Evolutionary conservation across 208 protist species (phyloP).

Genomic region (Acanthamoeba sp.): DNA sequence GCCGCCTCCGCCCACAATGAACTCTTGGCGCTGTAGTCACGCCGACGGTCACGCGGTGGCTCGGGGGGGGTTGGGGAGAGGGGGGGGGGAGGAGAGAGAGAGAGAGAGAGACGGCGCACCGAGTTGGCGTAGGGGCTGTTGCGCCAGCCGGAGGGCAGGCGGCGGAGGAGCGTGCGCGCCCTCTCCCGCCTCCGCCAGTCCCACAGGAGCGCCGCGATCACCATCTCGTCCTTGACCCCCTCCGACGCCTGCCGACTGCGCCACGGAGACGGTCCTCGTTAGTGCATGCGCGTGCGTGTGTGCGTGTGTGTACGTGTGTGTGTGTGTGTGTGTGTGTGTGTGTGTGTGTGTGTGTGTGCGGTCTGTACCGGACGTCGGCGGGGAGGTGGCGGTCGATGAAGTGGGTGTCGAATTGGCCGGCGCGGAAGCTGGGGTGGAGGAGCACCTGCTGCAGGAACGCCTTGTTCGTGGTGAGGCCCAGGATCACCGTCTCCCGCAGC

Average conservation of each 20-base stretch:
- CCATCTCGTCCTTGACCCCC: not conserved
- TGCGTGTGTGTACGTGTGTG: not conserved
- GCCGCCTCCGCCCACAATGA: not conserved
- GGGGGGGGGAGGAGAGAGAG: not conserved
- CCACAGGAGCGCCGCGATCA: constrained; percentile 25
- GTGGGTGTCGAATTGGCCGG: constrained; percentile 90
- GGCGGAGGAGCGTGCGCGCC: not conserved
- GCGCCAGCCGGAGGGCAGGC: constrained; percentile 32
- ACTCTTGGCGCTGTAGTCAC: constrained; percentile 8
- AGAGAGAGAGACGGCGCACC: too few species aligned
- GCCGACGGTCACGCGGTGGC: too few species aligned
- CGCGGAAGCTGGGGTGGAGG: constrained; percentile 88
- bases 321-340: not conserved
- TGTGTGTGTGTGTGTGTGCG: not conserved
- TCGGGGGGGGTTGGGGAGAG: not conserved
- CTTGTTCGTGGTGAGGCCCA: constrained; percentile 95
- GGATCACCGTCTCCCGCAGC: constrained; percentile 93
- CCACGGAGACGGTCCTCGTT: not conserved
- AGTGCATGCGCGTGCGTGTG: not conserved
- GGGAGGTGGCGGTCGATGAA: constrained; percentile 86
- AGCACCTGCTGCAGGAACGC: constrained; percentile 89
- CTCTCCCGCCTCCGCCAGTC: not conserved
- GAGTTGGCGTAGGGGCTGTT: constrained; percentile 8
- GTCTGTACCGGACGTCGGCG: not conserved
- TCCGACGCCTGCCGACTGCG: not conserved